Conservation (phyloP, 192 early-diverging fungal species). For the Phycomyces nitens region DNA sequence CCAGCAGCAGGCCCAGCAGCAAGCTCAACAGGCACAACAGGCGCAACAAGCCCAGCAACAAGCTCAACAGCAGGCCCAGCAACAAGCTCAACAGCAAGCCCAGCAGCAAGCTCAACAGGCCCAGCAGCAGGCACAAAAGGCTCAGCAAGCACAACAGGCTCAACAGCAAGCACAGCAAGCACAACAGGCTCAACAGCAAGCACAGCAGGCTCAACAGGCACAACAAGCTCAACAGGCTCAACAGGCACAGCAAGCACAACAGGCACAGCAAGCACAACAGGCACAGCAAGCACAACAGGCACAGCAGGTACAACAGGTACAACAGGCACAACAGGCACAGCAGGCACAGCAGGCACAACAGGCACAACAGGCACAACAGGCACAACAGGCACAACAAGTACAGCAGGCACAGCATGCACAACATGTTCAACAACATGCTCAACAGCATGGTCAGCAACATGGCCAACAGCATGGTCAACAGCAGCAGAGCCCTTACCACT, state of each 20-base stretch:
- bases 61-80: not conserved
- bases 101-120: not conserved
- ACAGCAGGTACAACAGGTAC: too few species aligned
- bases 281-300: too few species aligned
- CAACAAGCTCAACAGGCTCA: not conserved
- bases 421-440: not conserved
- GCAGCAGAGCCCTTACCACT: not conserved
- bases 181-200: not conserved
- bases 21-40: too few species aligned
- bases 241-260: too few species aligned
- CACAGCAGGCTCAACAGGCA: not conserved
- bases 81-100: not conserved
- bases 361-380: too few species aligned
- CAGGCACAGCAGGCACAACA: too few species aligned
- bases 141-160: not conserved
- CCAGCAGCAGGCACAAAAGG: not conserved
- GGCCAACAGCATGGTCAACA: not conserved
- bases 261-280: too few species aligned
- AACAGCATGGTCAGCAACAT: not conserved
- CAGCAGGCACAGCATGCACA: too few species aligned
- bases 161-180: not conserved
- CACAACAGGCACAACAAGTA: too few species aligned
- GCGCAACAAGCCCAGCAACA: too few species aligned
- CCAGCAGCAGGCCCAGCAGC: too few species aligned
- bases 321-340: too few species aligned